phyloP scores from a whole-genome alignment of 2,329 filamentous ascomycete species.

The Alternaria sp. region DNA sequence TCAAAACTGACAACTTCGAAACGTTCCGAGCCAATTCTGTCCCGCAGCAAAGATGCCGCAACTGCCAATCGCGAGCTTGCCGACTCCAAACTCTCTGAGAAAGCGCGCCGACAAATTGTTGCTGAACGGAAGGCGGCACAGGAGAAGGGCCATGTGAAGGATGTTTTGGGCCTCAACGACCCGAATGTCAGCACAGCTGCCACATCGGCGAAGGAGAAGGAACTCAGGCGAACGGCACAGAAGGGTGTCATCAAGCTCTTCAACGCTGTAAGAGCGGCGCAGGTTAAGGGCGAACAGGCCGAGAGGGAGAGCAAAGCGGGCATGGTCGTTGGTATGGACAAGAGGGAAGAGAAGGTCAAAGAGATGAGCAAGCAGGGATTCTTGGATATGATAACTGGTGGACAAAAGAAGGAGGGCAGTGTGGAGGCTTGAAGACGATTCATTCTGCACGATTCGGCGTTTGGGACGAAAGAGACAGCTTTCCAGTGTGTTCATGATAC shows the following conservation, averaged over 20 bases:
- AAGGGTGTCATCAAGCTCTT: constrained; percentile 95
- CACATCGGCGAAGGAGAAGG: constrained; percentile 75
- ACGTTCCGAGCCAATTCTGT: constrained; percentile 88
- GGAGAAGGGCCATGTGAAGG: constrained; percentile 87
- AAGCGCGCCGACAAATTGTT: constrained; percentile 79
- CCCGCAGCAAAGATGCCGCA: constrained; percentile 78
- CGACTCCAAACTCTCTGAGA: constrained; percentile 80
- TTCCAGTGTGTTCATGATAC: constrained; percentile 21
- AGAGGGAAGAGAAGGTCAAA: constrained; percentile 85
- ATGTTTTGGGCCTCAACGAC: constrained; percentile 76
- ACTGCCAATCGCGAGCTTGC: constrained; percentile 75
- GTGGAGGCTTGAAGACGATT: constrained; percentile 18
- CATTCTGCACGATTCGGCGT: constrained; percentile 1
- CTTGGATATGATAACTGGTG: constrained; percentile 80
- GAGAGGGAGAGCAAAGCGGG: constrained; percentile 73
- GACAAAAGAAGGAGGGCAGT: constrained; percentile 55
- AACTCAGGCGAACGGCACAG: constrained; percentile 85
- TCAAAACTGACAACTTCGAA: constrained; percentile 86
- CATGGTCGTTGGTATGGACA: constrained; percentile 78
- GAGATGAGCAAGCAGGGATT: constrained; percentile 99
- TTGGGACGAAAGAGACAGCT: constrained; percentile 8
- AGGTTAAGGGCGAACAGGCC: constrained; percentile 85
- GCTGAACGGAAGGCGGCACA: constrained; percentile 80
- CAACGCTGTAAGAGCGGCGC: constrained; percentile 91
- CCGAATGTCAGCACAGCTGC: constrained; percentile 58